Evolutionary conservation across 352 stramenopile genomes (phyloP), one percentile per base, ranked within the genome.

Genomic region (Phytophthora uliginosa): DNA sequence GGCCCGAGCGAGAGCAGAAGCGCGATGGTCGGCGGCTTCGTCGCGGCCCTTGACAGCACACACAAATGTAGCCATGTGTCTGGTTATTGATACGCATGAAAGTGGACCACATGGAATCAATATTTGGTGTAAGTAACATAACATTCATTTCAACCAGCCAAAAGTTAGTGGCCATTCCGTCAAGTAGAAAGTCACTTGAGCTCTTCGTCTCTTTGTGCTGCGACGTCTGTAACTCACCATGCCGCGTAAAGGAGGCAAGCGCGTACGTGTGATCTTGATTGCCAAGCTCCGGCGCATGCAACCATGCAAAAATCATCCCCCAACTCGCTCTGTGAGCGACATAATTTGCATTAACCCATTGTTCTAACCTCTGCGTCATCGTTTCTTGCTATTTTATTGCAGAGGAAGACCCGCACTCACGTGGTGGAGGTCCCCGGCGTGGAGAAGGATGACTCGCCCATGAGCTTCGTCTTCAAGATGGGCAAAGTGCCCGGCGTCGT

Each of bases 381-480:
- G 13, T 17, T 3, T 50, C 5, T 22, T 51, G 42, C 42, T 42
- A 15, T 42, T 2, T 51, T 24, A 6, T 33, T 74, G 7, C 67
- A 97, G 91, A 86, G 84, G 61, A 97, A 97, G 73, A 94, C 84
- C 34, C 77, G 89, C 26, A 97, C 91, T 17, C 91, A 97, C 71
- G 87, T 93, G 34, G 74, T 84, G 28, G 85, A 93, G 59, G 63
- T 61, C 18, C 81, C 85, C 3, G 72, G 88, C 48, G 85, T 85
- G 20, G 86, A 98, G 67, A 85, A 93, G 51, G 91, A 97, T 70
- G 91, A 95, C 71, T 90, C 88, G 63, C 93, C 93, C 51, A 93
- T 92, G 84, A 98, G 90, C 69, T 97, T 98, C 57, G 93, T 98
- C 12, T 96, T 98, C 63, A 97, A 94, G 64, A 97, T 96, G 83